These are phyloP conservation scores for Erodium trifolium DNA, from an alignment of 441 rosid species.

Conservation along the genomic window DNA sequence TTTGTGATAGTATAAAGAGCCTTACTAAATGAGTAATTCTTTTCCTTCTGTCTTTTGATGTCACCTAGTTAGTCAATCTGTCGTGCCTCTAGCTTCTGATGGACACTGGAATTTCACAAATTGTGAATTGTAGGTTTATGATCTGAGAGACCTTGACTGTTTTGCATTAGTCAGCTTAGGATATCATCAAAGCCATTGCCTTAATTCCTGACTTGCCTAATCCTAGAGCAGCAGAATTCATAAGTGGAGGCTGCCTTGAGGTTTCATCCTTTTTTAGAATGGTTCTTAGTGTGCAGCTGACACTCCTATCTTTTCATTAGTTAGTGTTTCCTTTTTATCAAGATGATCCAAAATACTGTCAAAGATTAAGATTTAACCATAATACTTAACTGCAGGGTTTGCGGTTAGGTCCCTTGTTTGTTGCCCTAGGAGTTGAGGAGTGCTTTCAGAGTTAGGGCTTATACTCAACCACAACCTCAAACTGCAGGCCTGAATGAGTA, in stretches of 20 bases:
- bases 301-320: slow-evolving; percentile 15
- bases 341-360: slow-evolving; percentile 25
- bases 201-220: background rate
- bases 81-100: slow-evolving; percentile 4
- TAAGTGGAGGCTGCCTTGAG: background rate
- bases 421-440: slow-evolving; percentile 43
- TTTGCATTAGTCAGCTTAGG: slow-evolving; percentile 12
- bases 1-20: background rate
- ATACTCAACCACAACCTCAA: slow-evolving; percentile 30
- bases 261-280: slow-evolving; percentile 8
- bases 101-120: background rate
- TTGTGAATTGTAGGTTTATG: slow-evolving; percentile 1
- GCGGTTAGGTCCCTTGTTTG: slow-evolving; percentile 37
- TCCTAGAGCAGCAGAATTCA: no score
- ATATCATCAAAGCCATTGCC: background rate
- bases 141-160: background rate
- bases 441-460: slow-evolving; percentile 43
- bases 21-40: background rate
- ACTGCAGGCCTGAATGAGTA: slow-evolving; percentile 39
- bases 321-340: slow-evolving; percentile 23
- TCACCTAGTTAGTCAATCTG: background rate
- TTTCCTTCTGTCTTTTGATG: background rate
- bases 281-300: slow-evolving; percentile 14
- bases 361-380: slow-evolving; percentile 27
- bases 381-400: slow-evolving; percentile 46